A percentile compares a stretch with the other conserved stretches of the same genome.
These are phyloP conservation scores for Cnidoscolus chayamansa DNA, from an alignment of 441 rosid genomes.

Conservation along the genomic window DNA sequence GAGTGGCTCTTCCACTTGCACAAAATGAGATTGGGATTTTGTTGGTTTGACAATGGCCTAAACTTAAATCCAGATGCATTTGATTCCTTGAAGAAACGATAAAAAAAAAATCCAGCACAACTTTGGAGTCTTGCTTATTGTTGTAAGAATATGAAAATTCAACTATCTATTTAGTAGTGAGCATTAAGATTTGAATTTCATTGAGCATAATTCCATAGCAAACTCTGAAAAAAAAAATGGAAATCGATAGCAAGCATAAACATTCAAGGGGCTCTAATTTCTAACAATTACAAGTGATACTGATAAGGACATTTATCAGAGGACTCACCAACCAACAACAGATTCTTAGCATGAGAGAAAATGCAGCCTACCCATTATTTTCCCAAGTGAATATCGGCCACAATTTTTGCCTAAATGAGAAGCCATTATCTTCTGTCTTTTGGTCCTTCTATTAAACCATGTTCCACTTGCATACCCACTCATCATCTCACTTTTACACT, in stretches of 20 bases:
- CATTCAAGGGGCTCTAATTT: background rate
- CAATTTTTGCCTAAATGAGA: background rate
- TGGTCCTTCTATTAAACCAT: background rate
- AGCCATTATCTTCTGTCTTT: background rate
- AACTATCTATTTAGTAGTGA: too few species aligned
- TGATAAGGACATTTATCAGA: background rate
- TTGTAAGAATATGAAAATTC: too few species aligned
- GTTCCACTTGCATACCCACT: too few species aligned
- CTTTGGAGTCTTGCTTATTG: too few species aligned
- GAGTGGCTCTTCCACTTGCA: background rate
- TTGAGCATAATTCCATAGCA: too few species aligned
- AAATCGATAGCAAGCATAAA: too few species aligned
- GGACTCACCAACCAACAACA: background rate
- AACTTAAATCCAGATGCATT: background rate
- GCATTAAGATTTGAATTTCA: too few species aligned
- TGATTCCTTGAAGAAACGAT: too few species aligned
- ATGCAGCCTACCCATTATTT: background rate
- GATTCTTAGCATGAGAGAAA: background rate
- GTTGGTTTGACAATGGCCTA: background rate
- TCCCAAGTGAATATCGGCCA: background rate
- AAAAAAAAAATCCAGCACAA: too few species aligned
- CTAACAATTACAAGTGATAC: background rate
- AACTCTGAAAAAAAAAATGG: too few species aligned
- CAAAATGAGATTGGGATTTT: background rate
- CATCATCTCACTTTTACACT: too few species aligned